These are phyloP conservation scores for Pharnaceum exiguum DNA, from an alignment of 148 eudicot species.

Conservation along the genomic window DNA sequence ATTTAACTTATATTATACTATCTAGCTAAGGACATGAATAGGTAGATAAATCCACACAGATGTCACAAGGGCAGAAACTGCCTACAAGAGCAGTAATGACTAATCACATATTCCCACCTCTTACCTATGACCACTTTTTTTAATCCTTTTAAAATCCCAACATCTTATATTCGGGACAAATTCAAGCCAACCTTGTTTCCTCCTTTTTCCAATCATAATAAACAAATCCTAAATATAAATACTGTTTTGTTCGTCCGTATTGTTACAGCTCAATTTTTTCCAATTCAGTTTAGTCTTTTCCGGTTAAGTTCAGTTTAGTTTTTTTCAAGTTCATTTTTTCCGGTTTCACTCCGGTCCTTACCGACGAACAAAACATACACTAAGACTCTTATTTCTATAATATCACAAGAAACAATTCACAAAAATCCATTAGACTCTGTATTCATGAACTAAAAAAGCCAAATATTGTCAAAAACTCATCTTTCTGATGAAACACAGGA, in stretches of 20 bases:
- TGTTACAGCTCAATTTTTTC: no score
- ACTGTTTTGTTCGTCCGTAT: no score
- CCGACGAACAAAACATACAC: no score
- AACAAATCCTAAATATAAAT: not conserved
- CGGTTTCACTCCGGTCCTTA: no score
- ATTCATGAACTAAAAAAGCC: no score
- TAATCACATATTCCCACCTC: constrained; percentile 14
- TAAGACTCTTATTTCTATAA: no score
- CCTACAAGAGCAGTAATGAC: constrained; percentile 13
- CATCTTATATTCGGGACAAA: not conserved
- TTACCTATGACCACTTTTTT: not conserved
- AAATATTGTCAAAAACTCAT: no score
- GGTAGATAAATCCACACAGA: constrained; percentile 1
- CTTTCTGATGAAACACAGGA: no score
- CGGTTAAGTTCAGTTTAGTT: no score
- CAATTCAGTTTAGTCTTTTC: not conserved
- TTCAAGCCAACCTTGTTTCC: not conserved
- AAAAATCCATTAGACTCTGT: no score
- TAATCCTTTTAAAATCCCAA: not conserved
- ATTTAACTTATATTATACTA: not conserved
- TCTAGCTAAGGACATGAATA: constrained; percentile 10
- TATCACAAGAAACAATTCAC: no score
- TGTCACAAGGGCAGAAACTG: constrained; percentile 24
- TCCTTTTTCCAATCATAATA: not conserved
- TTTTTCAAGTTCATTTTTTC: no score